A percentile compares a stretch with the other conserved stretches of the same genome.
These are phyloP conservation scores for Podaxis sp. DNA, from an alignment of 768 basidiomycete genomes.

Conservation along the genomic window DNA sequence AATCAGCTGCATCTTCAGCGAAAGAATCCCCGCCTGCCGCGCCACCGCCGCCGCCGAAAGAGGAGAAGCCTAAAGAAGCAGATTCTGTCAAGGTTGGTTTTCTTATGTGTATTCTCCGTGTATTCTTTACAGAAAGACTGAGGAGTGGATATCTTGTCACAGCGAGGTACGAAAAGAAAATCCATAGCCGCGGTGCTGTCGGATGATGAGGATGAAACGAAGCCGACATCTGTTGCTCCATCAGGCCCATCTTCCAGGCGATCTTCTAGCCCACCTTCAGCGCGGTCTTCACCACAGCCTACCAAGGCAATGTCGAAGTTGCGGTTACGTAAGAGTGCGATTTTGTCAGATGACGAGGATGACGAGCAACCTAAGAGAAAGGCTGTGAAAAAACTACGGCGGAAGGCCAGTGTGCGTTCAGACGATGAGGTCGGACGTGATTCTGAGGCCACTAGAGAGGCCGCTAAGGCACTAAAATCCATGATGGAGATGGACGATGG, in stretches of 20 bases:
- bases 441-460: constrained; percentile 24
- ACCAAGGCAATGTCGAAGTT: constrained; percentile 20
- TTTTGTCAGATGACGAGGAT: constrained; percentile 66
- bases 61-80: constrained; percentile 44
- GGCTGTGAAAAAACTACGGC: constrained; percentile 25
- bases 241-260: constrained; percentile 16
- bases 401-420: constrained; percentile 33
- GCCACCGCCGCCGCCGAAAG: background rate
- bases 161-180: constrained; percentile 47
- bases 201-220: constrained; percentile 23
- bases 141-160: constrained; percentile 4
- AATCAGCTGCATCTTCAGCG: constrained; percentile 15
- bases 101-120: constrained; percentile 5
- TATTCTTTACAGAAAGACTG: background rate
- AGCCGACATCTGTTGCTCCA: constrained; percentile 12
- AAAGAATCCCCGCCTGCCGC: constrained; percentile 15
- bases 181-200: constrained; percentile 28
- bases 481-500: constrained; percentile 83
- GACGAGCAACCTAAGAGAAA: constrained; percentile 30
- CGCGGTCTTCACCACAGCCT: constrained; percentile 7
- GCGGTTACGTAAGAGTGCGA: constrained; percentile 44
- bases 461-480: constrained; percentile 48
- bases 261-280: constrained; percentile 15
- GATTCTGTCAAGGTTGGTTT: constrained; percentile 6
- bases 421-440: constrained; percentile 27